phyloP scores from a whole-genome alignment of 495 filamentous ascomycete species.

The Choiromyces venosus region DNA sequence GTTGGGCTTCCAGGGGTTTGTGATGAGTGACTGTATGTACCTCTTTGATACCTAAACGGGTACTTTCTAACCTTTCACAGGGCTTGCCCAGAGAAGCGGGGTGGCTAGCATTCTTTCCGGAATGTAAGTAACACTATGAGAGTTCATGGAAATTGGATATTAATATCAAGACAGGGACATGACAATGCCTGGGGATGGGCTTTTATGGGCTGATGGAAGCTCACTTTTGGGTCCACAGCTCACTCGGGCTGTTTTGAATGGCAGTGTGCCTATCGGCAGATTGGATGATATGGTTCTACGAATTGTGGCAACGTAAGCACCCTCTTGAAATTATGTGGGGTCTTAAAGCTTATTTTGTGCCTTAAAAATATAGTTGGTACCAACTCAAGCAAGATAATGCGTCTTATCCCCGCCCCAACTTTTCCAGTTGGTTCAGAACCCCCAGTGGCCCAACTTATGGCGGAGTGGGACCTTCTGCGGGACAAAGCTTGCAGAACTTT shows the following conservation, averaged over 20 bases:
- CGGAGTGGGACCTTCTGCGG: constrained; percentile 33
- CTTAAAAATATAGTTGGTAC: constrained; percentile 54
- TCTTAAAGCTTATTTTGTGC: not conserved
- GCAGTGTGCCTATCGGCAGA: constrained; percentile 71
- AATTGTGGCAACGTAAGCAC: constrained; percentile 58
- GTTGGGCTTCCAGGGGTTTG: constrained; percentile 88
- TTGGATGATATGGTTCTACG: constrained; percentile 92
- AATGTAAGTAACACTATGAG: constrained; percentile 42
- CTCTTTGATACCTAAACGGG: not conserved
- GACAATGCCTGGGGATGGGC: constrained; percentile 91
- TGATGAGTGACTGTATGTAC: constrained; percentile 70
- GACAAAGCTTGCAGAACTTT: constrained; percentile 5
- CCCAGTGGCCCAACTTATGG: constrained; percentile 49
- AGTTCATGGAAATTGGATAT: not conserved
- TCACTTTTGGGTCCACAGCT: constrained; percentile 76
- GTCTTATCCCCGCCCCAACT: constrained; percentile 63
- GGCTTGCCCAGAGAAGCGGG: constrained; percentile 77
- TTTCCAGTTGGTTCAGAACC: constrained; percentile 55
- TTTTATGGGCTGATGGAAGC: constrained; percentile 67
- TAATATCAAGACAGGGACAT: constrained; percentile 54
- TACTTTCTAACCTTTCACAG: not conserved
- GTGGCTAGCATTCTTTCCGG: constrained; percentile 75
- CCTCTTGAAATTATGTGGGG: not conserved
- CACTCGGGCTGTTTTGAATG: constrained; percentile 72
- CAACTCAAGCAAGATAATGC: constrained; percentile 61